Evolutionary conservation across 495 filamentous ascomycete genomes (phyloP), one percentile per base, ranked within the genome.

Genomic region (Letharia columbiana): DNA sequence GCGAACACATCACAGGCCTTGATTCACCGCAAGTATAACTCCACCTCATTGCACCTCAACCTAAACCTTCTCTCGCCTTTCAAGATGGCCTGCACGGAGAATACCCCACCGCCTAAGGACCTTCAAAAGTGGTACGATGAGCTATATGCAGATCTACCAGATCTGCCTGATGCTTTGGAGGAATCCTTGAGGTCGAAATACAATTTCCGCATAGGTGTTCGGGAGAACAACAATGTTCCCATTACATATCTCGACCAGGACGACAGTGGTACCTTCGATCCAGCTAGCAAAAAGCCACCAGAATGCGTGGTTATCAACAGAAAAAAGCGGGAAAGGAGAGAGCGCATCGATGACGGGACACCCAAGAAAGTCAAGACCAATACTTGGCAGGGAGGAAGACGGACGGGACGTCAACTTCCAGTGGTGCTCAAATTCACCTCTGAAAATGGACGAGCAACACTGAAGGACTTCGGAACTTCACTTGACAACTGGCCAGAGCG

Each of bases 161-260:
- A 47, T 52, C 3, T 65, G 18, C 56, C 20, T 47, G 60, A 63
- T 41, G 20, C 18, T 8, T 35, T 13, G 4, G 41, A 33, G 31
- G 39, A 61, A 4, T 35, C 58, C 11, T 61, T 37, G 40, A 65
- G 41, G 28, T 44, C 39, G 20, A 67, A 63, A 47, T 71, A 71
- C 50, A 61, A 69, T 28, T 60, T 71, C 28, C 67, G 70, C 18
- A 28, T 54, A 17, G 63, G 42, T 15, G 60, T 65, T 57, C 68
- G 70, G 23, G 65, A 69, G 33, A 45, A 65, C 8, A 60, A 47
- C 10, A 63, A 47, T 9, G 41, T 60, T 18, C 63, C 62, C 10
- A 59, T 62, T 18, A 67, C 67, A 12, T 65, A 62, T 35, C 47
- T 69, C 12, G 70, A 71, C 37, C 67, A 69, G 49, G 70, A 71